Conservation (phyloP, 2,329 filamentous ascomycete genomes). For the Sclerotinia nivalis region DNA sequence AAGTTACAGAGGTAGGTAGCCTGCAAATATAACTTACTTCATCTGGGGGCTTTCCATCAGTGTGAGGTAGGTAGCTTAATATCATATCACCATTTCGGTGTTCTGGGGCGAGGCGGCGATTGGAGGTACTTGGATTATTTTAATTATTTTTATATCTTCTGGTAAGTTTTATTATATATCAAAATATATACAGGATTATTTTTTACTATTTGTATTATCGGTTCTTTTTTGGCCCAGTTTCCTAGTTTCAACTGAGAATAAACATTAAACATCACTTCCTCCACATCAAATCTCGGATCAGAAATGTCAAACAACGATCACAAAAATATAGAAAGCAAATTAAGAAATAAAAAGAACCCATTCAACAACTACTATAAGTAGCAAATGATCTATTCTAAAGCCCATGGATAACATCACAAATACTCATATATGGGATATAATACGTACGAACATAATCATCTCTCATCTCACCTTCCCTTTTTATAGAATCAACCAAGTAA, state of each 20-base stretch:
- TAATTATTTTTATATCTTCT: too few relatives aligned
- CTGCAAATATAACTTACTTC: too few relatives aligned
- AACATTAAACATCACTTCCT: neutral
- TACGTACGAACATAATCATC: constrained; percentile 3
- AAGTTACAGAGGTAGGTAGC: too few relatives aligned
- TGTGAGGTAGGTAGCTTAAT: too few relatives aligned
- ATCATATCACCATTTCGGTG: too few relatives aligned
- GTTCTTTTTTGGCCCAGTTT: neutral
- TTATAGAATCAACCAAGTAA: neutral
- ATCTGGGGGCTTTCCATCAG: too few relatives aligned
- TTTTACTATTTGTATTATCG: too few relatives aligned
- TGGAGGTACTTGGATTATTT: too few relatives aligned
- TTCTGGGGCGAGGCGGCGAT: too few relatives aligned
- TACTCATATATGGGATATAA: constrained; percentile 2
- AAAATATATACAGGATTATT: too few relatives aligned
- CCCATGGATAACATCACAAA: neutral
- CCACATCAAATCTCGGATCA: neutral
- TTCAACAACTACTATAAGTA: neutral
- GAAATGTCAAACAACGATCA: neutral
- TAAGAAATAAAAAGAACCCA: neutral
- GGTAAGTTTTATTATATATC: neutral
- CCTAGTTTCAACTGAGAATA: neutral
- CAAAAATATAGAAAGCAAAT: neutral
- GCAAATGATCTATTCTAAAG: neutral
- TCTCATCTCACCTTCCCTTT: neutral